phyloP scores from a whole-genome alignment of 495 filamentous ascomycete genomes.

The Lophiostoma macrostomum region DNA sequence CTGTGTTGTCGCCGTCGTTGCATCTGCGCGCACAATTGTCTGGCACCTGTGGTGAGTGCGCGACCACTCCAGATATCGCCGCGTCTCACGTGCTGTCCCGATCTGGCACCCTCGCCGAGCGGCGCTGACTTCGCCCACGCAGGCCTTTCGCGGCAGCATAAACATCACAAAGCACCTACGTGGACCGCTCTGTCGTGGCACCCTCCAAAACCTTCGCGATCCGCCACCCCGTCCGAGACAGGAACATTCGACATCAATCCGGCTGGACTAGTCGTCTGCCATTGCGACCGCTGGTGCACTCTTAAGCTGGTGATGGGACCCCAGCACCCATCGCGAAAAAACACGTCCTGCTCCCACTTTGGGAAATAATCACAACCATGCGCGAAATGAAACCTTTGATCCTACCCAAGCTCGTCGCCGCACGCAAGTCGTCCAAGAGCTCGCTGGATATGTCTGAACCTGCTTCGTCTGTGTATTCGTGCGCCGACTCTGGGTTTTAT shows the following conservation, averaged over 20 bases:
- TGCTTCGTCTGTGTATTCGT: conserved; percentile 23
- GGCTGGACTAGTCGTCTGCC: background rate
- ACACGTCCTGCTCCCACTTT: conserved; percentile 12
- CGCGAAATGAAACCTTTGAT: conserved; percentile 31
- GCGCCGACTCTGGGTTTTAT: conserved; percentile 39
- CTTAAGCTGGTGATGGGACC: conserved; percentile 35
- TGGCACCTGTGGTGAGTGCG: background rate
- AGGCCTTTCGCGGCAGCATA: conserved; percentile 18
- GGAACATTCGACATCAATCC: no score
- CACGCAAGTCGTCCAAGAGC: conserved; percentile 28
- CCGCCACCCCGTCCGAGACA: conserved; percentile 21
- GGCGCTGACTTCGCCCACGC: conserved; percentile 18
- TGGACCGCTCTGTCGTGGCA: conserved; percentile 35
- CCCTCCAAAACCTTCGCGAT: conserved; percentile 29
- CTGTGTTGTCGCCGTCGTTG: background rate
- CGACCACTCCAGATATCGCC: background rate
- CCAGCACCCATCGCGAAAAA: conserved; percentile 25
- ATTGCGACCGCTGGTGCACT: background rate
- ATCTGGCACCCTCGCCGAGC: background rate
- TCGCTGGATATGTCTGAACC: conserved; percentile 28
- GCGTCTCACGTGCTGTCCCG: conserved; percentile 26
- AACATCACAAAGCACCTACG: conserved; percentile 31
- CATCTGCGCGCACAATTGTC: background rate
- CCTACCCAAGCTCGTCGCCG: conserved; percentile 32
- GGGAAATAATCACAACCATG: conserved; percentile 21